Base-by-base conservation (phyloP, 2,329 filamentous ascomycete genomes). In the Pseudogymnoascus destructans region DNA sequence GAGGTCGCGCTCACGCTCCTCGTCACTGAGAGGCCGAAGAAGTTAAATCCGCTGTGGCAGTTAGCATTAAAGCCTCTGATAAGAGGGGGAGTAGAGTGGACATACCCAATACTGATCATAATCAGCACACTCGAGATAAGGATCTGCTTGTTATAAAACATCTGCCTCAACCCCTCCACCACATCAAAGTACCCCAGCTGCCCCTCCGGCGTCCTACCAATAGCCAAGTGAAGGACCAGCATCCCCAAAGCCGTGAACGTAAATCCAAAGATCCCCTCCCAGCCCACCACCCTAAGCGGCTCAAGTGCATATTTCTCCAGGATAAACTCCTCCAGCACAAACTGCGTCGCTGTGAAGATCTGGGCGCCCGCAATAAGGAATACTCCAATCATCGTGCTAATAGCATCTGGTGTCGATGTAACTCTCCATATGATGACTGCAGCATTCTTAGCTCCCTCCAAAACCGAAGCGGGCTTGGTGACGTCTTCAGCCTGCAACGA, bases 101-200 rank as follows among this genome's bases (percentile, higher is more conserved):
- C 82, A 69, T 81, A 95, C 87, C 92, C 92, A 66, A 98, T 98
- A 67, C 89, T 95, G 64, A 98, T 79, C 93, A 98, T 98, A 70
- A 97, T 97, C 60, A 95, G 72, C 6, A 97, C 58, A 63, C 89
- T 95, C 19, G 88, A 88, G 2, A 91, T 65, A 27, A 85, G 80
- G 61, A 98, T 84, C 13, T 80, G 74, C 57, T 75, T 79, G 71
- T 91, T 84, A 33, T 83, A 75, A 8, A 82, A 82, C 72, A 98
- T 83, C 72, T 97, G 82, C 62, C 81, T 81, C 77, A 89, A 86
- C 11, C 90, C 92, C 70, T 96, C 91, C 3, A 77, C 81, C 63
- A 91, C 85, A 71, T 98, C 93, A 71, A 97, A 98, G 69, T 91
- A 91, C 40, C 93, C 92, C 66, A 86, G 80, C 60, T 75, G 77